These are phyloP conservation scores for Rhizopus sp. DNA, from an alignment of 371 early-diverging fungal genomes.

Conservation along the genomic window DNA sequence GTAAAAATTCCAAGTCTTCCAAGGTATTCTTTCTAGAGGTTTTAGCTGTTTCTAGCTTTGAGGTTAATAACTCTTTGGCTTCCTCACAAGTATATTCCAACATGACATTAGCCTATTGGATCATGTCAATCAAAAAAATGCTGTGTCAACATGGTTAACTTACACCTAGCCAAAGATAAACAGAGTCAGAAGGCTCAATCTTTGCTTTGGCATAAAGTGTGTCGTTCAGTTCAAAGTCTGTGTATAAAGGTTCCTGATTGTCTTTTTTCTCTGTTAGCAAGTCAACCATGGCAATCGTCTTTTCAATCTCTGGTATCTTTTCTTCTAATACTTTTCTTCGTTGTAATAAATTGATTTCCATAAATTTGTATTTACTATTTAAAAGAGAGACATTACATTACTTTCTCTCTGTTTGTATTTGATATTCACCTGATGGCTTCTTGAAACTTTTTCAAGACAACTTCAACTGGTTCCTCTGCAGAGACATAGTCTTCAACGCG, in stretches of 20 bases:
- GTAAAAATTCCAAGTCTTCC: slow-evolving; percentile 92
- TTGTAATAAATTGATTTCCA: slow-evolving; percentile 89
- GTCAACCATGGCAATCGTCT: slow-evolving; percentile 86
- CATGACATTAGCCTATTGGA: slow-evolving; percentile 91
- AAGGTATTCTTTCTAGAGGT: slow-evolving; percentile 69
- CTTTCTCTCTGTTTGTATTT: not conserved
- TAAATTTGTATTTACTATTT: slow-evolving; percentile 93
- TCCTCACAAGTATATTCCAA: slow-evolving; percentile 92
- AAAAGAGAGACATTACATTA: not conserved
- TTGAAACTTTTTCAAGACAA: slow-evolving; percentile 87
- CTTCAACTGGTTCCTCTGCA: slow-evolving; percentile 73
- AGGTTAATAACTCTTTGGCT: slow-evolving; percentile 76
- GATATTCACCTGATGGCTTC: slow-evolving; percentile 80
- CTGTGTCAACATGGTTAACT: slow-evolving; percentile 16
- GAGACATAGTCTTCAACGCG: slow-evolving; percentile 87
- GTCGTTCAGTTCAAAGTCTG: slow-evolving; percentile 92
- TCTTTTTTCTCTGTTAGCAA: slow-evolving; percentile 70
- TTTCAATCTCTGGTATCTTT: slow-evolving; percentile 96
- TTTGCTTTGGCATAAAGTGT: slow-evolving; percentile 90
- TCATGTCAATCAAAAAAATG: too few species aligned
- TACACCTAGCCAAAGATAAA: slow-evolving; percentile 96
- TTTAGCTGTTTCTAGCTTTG: slow-evolving; percentile 79
- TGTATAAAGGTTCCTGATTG: slow-evolving; percentile 73
- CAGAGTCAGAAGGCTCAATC: slow-evolving; percentile 74
- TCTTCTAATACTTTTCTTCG: slow-evolving; percentile 81